Evolutionary conservation across 257 asterid genomes (phyloP), one percentile per base, ranked within the genome.

Genomic region (Cordia subcordata): DNA sequence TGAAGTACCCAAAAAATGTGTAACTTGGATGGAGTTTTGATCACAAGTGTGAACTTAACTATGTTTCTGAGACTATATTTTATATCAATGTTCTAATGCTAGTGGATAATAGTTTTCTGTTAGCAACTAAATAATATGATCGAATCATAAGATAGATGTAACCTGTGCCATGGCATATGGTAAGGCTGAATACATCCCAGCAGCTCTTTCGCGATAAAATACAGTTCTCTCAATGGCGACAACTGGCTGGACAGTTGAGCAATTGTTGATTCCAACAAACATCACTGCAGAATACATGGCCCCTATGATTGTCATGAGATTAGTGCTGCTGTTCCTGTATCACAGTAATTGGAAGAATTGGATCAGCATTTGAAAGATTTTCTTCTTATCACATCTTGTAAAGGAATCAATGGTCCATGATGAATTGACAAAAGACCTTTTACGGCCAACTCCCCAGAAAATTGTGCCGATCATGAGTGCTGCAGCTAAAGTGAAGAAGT

Each of bases 91-190:
- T n/a, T n/a, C n/a, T n/a, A n/a, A n/a, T n/a, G n/a, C n/a, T n/a
- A n/a, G n/a, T n/a, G n/a, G n/a, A n/a, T n/a, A n/a, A n/a, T n/a
- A n/a, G n/a, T n/a, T n/a, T n/a, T n/a, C n/a, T 27, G 35, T 1
- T 27, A 6, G 35, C 35, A 27, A 27, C 35, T 27, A 27, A 27
- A 27, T 27, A 27, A 27, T 27, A 3, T 27, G 35, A 27, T 27
- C 6, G 35, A 27, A 27, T 6, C 3, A 3, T 6, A 27, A 1
- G 35, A 49, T 40, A 23, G 38, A 63, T 49, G 21, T 57, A 53
- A 72, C 90, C 85, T 83, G 90, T 57, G 87, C 76, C 67, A 83
- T 72, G 45, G 91, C 91, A 69, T 80, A 81, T 61, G 86, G 90
- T 11, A 82, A 57, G 10, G 78, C 83, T 1, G 89, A 79, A 64